Conservation (phyloP, 495 filamentous ascomycete species). For the Aspergillus incahuasiensis region DNA sequence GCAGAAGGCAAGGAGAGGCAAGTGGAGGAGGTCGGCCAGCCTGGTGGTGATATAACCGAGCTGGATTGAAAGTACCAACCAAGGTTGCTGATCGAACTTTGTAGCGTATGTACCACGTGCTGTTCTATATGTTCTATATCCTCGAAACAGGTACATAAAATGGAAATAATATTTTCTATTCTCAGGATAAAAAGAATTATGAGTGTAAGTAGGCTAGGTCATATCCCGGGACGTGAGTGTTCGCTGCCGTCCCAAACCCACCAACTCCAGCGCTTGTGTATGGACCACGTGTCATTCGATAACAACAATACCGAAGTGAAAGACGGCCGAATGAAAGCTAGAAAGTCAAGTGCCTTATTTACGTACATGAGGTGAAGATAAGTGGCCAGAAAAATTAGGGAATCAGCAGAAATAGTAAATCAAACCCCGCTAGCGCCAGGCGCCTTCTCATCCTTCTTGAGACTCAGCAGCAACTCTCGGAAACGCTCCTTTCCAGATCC, state of each 20-base stretch:
- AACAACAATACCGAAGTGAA: background rate
- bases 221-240: background rate
- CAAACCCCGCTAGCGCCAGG: conserved; percentile 63
- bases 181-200: background rate
- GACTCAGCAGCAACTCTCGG: conserved; percentile 79
- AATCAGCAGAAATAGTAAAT: conserved; percentile 20
- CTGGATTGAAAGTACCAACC: conserved; percentile 29
- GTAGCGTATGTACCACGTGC: background rate
- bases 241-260: background rate
- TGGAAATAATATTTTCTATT: background rate
- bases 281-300: background rate
- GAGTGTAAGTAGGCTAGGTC: background rate
- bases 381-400: conserved; percentile 4
- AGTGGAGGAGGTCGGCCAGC: conserved; percentile 34
- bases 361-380: conserved; percentile 21
- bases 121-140: background rate
- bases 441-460: conserved; percentile 92
- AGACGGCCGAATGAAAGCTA: background rate
- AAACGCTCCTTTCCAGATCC: conserved; percentile 93
- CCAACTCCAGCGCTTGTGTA: background rate
- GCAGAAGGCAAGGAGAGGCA: conserved; percentile 41
- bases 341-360: conserved; percentile 18
- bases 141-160: background rate
- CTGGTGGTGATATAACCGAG: conserved; percentile 38
- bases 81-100: background rate